Evolutionary conservation across 2,329 filamentous ascomycete genomes (phyloP).

Genomic region (Aureobasidium sp.): DNA sequence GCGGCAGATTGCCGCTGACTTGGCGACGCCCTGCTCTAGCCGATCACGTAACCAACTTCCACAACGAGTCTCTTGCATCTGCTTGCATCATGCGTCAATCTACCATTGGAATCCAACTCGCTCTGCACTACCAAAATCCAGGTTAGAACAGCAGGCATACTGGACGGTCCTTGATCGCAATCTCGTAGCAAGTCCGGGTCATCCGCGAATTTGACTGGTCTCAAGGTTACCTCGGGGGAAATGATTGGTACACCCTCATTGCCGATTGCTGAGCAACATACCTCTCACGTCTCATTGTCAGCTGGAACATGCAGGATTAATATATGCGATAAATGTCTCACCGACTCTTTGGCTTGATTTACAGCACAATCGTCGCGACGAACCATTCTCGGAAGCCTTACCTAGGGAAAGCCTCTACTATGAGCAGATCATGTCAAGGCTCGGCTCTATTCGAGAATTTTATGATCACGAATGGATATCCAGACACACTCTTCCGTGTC

Average conservation of each 20-base stretch:
- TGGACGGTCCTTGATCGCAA: background rate
- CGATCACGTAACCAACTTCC: slow-evolving; percentile 13
- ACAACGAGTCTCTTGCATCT: slow-evolving; percentile 10
- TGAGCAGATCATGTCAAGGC: background rate
- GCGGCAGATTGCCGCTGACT: slow-evolving; percentile 11
- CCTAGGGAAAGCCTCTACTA: background rate
- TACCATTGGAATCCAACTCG: background rate
- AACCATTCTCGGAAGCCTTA: background rate
- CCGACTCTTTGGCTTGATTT: background rate
- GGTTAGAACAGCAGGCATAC: background rate
- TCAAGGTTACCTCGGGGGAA: background rate
- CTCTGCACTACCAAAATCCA: background rate
- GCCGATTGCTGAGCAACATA: background rate
- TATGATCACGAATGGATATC: background rate
- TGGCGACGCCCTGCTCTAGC: background rate
- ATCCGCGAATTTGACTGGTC: background rate
- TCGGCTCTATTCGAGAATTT: background rate
- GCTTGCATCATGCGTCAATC: slow-evolving; percentile 3
- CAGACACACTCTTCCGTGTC: background rate
- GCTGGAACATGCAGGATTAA: background rate
- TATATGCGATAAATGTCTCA: background rate
- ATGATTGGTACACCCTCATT: background rate
- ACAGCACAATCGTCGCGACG: background rate
- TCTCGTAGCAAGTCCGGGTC: background rate
- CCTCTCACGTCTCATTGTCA: background rate